Evolutionary conservation across 768 basidiomycete species (phyloP).

Genomic region (Paxillus ammoniavirescens): DNA sequence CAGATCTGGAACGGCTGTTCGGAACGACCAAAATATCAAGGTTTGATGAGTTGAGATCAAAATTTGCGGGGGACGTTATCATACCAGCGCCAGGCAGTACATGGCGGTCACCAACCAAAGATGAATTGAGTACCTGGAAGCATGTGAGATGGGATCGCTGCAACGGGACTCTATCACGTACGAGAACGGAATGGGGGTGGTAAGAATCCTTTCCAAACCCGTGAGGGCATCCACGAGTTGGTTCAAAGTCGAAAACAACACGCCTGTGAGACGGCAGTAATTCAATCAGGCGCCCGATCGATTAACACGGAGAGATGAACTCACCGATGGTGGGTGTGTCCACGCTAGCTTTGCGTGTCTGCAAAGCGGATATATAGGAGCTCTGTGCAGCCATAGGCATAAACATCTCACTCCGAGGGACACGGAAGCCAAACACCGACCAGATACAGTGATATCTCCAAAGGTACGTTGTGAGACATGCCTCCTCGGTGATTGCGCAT

Average conservation of each 20-base stretch:
- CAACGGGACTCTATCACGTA: conserved; percentile 27
- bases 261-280: conserved; percentile 32
- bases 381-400: conserved; percentile 41
- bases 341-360: conserved; percentile 45
- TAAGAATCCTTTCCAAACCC: conserved; percentile 69
- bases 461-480: conserved; percentile 58
- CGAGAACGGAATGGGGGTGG: conserved; percentile 78
- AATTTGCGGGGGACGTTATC: conserved; percentile 10
- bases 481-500: conserved; percentile 38
- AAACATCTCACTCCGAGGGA: neutral
- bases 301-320: conserved; percentile 15
- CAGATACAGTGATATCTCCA: conserved; percentile 68
- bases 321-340: conserved; percentile 64
- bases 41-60: conserved; percentile 1
- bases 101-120: conserved; percentile 63
- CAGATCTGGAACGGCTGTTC: conserved; percentile 65
- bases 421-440: conserved; percentile 34
- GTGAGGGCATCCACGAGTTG: conserved; percentile 65
- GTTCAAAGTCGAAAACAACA: conserved; percentile 46
- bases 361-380: conserved; percentile 63
- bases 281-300: neutral
- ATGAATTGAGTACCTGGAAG: conserved; percentile 61
- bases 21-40: conserved; percentile 3
- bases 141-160: neutral
- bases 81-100: conserved; percentile 60